phyloP scores from a whole-genome alignment of 1,284 basidiomycete species.

The Heterobasidion annosum region DNA sequence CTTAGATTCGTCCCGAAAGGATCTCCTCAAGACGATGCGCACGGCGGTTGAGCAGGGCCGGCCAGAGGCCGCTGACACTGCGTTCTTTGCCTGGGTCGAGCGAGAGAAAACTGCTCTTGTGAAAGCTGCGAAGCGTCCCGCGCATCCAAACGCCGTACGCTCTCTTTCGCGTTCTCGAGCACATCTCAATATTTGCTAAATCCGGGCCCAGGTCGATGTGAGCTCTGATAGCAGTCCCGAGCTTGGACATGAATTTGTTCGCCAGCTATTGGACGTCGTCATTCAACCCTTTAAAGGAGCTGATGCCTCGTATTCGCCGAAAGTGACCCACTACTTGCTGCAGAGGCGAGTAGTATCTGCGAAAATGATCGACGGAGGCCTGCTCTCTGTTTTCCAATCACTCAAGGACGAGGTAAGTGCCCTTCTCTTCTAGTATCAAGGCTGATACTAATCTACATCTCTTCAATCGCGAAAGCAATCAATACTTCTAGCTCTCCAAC shows the following conservation, averaged over 20 bases:
- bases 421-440: not conserved
- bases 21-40: slow-evolving; percentile 29
- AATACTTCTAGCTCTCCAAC: slow-evolving; percentile 39
- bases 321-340: slow-evolving; percentile 47
- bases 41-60: slow-evolving; percentile 18
- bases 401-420: slow-evolving; percentile 58
- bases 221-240: slow-evolving; percentile 5
- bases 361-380: slow-evolving; percentile 48
- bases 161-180: not conserved
- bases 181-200: not conserved
- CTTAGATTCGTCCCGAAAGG: slow-evolving; percentile 22
- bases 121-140: slow-evolving; percentile 9
- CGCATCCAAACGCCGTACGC: not conserved
- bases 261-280: slow-evolving; percentile 39
- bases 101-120: slow-evolving; percentile 9
- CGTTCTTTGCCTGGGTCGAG: slow-evolving; percentile 44
- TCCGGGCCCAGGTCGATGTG: too few relatives aligned
- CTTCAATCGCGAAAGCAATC: slow-evolving; percentile 32
- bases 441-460: not conserved
- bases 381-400: slow-evolving; percentile 39
- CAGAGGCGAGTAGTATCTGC: slow-evolving; percentile 42
- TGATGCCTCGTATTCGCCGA: slow-evolving; percentile 35
- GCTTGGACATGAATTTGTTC: slow-evolving; percentile 45
- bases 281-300: slow-evolving; percentile 30
- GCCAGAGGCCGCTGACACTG: slow-evolving; percentile 30